Evolutionary conservation across 2,329 filamentous ascomycete genomes (phyloP), one percentile per base, ranked within the genome.

Genomic region (Nemania diffusa): DNA sequence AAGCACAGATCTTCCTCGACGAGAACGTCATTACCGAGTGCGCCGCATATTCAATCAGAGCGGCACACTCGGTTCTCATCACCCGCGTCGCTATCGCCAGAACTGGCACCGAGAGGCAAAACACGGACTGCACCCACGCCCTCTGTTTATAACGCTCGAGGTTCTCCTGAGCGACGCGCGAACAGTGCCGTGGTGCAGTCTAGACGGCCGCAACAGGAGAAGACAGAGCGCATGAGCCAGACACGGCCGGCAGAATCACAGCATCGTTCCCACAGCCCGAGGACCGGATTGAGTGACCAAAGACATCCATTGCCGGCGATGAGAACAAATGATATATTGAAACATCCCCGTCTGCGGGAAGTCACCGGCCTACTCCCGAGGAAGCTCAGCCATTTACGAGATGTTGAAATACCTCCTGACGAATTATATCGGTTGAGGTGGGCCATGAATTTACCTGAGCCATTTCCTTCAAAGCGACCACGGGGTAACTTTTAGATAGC

Each of bases 301-400:
- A 17, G 44, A 20, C 37, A 50, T 24, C 8, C 22, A 7, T 29
- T 29, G 13, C 55, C 17, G 5, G 17, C 11, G 9, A 40, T 60
- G 6, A 64, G 24, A 46, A 46, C 65, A 11, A 56, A 2, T 26
- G 61, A 64, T 6, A 53, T 67, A 20, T 5, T 67, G 15, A 64
- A 13, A 13, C 17, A 42, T 42, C 60, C 50, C 22, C 51, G 72
- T 8, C 53, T 74, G 9, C 72, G 68, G 13, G 69, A 73, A 48
- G 73, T 72, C 13, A 75, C 74, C 4, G 74, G 74, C 5, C 11
- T 76, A 26, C 64, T 72, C 17, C 72, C 71, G 8, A 57, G 64
- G 15, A 72, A 71, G 29, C 29, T 67, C 9, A 52, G 58, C 27
- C 64, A 57, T 37, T 72, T 66, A 71, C 61, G 55, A 9, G 66